These are phyloP conservation scores for Xenoacremonium recifei DNA, from an alignment of 2,329 filamentous ascomycete species.

Conservation along the genomic window DNA sequence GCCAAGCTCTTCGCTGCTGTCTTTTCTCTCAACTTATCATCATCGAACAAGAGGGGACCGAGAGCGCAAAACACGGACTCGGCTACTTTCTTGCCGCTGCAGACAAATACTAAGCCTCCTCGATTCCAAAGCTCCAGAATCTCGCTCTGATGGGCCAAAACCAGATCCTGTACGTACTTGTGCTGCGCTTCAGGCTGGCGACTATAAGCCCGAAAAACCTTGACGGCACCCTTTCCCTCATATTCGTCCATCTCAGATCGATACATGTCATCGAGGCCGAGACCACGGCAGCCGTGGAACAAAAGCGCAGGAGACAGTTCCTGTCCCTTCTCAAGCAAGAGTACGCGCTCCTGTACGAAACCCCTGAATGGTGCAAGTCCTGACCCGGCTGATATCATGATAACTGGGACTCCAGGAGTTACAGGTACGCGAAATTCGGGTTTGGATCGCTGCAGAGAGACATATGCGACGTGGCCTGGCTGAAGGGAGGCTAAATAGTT, in stretches of 20 bases:
- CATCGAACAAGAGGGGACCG: no score
- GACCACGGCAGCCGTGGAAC: conserved; percentile 48
- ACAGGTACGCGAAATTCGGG: conserved; percentile 45
- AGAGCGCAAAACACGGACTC: no score
- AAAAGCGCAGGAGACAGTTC: conserved; percentile 54
- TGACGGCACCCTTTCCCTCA: conserved; percentile 47
- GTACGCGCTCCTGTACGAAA: conserved; percentile 58
- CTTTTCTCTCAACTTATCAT: no score
- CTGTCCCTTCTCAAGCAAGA: conserved; percentile 47
- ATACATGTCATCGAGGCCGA: conserved; percentile 45
- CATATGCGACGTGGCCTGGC: conserved; percentile 36
- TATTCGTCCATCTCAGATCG: conserved; percentile 42
- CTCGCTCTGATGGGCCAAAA: no score
- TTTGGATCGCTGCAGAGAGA: conserved; percentile 43
- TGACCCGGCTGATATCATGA: conserved; percentile 47
- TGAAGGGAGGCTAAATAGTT: conserved; percentile 53
- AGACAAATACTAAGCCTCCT: no score
- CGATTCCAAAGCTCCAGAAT: no score
- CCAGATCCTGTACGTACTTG: conserved; percentile 10
- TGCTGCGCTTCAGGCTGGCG: conserved; percentile 2
- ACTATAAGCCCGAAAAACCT: conserved; percentile 53
- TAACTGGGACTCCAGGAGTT: conserved; percentile 40
- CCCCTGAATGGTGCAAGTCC: conserved; percentile 59
- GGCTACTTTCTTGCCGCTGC: no score
- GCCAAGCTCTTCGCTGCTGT: no score